Evolutionary conservation across 1,284 basidiomycete genomes (phyloP).

Genomic region (Blastosporella zonata): DNA sequence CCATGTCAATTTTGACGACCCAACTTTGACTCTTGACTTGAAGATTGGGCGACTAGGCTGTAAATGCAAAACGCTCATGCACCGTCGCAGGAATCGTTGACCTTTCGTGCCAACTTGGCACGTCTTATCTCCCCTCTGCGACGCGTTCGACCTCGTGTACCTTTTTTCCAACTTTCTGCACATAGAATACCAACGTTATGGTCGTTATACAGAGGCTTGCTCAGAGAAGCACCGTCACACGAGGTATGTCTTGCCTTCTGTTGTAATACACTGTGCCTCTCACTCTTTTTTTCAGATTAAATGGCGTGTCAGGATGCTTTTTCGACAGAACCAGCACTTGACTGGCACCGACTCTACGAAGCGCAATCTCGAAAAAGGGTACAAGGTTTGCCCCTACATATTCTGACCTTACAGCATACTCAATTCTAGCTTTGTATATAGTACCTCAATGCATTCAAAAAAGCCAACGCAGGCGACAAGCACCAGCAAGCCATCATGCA

Average conservation of each 20-base stretch:
- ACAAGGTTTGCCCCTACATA: slow-evolving; percentile 41
- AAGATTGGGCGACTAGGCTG: not conserved
- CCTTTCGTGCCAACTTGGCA: slow-evolving; percentile 52
- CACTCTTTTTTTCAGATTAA: slow-evolving; percentile 43
- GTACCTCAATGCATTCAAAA: slow-evolving; percentile 61
- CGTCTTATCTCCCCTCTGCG: slow-evolving; percentile 53
- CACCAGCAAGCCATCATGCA: slow-evolving; percentile 43
- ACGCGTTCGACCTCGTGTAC: slow-evolving; percentile 55
- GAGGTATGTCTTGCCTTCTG: slow-evolving; percentile 40
- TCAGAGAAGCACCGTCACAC: slow-evolving; percentile 51
- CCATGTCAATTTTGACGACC: not conserved
- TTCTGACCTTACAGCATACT: not conserved
- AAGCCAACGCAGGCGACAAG: slow-evolving; percentile 50
- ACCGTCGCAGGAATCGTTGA: slow-evolving; percentile 33
- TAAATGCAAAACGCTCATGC: slow-evolving; percentile 15
- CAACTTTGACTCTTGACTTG: not conserved
- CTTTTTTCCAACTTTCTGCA: slow-evolving; percentile 68
- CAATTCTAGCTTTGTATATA: slow-evolving; percentile 27
- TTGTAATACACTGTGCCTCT: slow-evolving; percentile 1
- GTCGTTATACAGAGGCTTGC: slow-evolving; percentile 70
- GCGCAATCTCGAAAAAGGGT: slow-evolving; percentile 44
- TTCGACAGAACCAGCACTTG: slow-evolving; percentile 48
- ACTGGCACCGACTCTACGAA: slow-evolving; percentile 48
- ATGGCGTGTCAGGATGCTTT: slow-evolving; percentile 52
- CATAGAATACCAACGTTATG: slow-evolving; percentile 74